A percentile compares a stretch with the other conserved stretches of the same genome.
Evolutionary conservation across 2,329 filamentous ascomycete species (phyloP).

Genomic region (Tolypocladium album): DNA sequence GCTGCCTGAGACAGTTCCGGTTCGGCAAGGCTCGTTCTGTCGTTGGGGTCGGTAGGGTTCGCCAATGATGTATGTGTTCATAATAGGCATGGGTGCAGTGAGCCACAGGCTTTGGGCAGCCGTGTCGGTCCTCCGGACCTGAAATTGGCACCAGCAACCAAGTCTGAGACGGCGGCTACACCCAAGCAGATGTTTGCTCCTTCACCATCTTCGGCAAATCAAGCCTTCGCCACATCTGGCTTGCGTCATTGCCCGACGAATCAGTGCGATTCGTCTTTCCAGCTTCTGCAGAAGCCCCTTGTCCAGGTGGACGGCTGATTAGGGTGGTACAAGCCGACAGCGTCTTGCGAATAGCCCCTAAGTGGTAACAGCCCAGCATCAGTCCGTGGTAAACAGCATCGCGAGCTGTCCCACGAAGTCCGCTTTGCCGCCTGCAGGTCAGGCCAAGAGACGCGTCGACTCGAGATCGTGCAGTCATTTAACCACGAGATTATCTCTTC

Average conservation of each 20-base stretch:
- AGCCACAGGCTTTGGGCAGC: not conserved
- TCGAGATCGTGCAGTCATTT: not conserved
- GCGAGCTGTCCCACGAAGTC: not conserved
- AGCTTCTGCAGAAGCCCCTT: constrained; percentile 6
- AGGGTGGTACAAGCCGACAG: constrained; percentile 9
- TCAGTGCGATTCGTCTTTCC: not conserved
- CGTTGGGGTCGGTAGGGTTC: not conserved
- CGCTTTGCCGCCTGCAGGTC: not conserved
- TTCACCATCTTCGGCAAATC: not conserved
- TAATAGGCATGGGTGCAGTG: not conserved
- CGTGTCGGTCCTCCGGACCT: not conserved
- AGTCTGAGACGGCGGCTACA: not conserved
- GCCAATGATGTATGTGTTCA: not conserved
- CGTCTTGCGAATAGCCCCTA: constrained; percentile 1
- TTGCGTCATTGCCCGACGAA: not conserved
- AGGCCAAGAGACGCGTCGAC: not conserved
- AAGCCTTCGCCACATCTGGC: not conserved
- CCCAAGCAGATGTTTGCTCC: not conserved
- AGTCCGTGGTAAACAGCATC: not conserved
- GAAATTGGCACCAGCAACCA: not conserved
- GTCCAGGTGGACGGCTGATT: constrained; percentile 9
- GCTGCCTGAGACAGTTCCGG: not conserved
- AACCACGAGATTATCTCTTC: not conserved
- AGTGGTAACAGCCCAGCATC: not conserved
- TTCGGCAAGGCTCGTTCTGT: not conserved